Conservation (phyloP, 2,329 filamentous ascomycete genomes). For the Phaeosphaeriaceae sp. region DNA sequence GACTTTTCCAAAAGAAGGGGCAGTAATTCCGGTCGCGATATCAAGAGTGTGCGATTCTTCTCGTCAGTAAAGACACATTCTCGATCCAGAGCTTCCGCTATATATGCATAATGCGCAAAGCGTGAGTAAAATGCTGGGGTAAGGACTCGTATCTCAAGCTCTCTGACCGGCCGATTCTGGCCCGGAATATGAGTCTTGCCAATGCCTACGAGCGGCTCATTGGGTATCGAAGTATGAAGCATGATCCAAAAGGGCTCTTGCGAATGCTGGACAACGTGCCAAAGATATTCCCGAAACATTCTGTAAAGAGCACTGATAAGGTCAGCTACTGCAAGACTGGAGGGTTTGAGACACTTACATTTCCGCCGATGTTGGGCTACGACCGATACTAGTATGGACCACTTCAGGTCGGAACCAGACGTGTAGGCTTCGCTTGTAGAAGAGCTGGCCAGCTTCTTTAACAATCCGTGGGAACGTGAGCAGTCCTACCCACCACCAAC, state of each 20-base stretch:
- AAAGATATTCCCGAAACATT: constrained; percentile 50
- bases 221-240: constrained; percentile 61
- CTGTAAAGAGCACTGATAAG: constrained; percentile 39
- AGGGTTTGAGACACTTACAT: constrained; percentile 21
- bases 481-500: constrained; percentile 74
- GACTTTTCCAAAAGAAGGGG: constrained; percentile 26
- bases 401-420: constrained; percentile 73
- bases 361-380: constrained; percentile 62
- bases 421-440: constrained; percentile 63
- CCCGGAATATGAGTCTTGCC: constrained; percentile 26
- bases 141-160: constrained; percentile 64
- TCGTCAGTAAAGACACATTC: constrained; percentile 60
- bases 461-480: constrained; percentile 71
- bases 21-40: constrained; percentile 63
- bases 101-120: constrained; percentile 68
- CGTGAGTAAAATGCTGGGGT: constrained; percentile 73
- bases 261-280: constrained; percentile 58
- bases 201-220: constrained; percentile 22
- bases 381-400: constrained; percentile 61
- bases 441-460: constrained; percentile 65
- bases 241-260: constrained; percentile 56
- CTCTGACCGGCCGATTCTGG: constrained; percentile 28
- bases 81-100: constrained; percentile 66
- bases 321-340: constrained; percentile 12
- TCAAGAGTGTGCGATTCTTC: constrained; percentile 65